Base-by-base conservation (phyloP, 495 filamentous ascomycete genomes). In the Podospora bellae-mahoneyi region DNA sequence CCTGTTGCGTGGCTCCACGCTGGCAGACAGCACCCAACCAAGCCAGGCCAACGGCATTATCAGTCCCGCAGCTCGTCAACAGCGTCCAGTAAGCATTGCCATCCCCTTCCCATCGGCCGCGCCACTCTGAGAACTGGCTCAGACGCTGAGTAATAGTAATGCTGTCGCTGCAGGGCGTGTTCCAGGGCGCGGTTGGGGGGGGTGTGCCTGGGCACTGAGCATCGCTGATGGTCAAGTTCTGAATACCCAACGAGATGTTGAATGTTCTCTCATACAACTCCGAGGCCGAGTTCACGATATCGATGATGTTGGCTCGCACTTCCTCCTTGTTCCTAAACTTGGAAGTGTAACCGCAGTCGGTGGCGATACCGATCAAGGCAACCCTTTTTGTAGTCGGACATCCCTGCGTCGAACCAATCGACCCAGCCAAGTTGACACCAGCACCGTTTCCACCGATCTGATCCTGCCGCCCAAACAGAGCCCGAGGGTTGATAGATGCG, bases 21-120 rank as follows among this genome's bases (percentile, higher is more conserved):
- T 90, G 84, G 78, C 95, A 98, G 26, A 94, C 84, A 73, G 94
- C 92, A 48, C 95, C 94, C 66, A 98, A 81, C 95, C 95, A 99
- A 23, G 95, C 91, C 30, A 98, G 79, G 2, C 95, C 95, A 39
- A 99, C 94, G 70, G 96, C 92, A n/a, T 88, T 81, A 19, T 87
- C 91, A 1, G 92, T 97, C 56, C 87, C 84, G 76, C 95, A 99
- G 16, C 86, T 93, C 32, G 89, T 96, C 78, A 99, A 79, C 23
- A 99, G 80, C 4, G 92, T 97, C 95, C 95, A 99, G 76, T 94
- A 96, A 3, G 93, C 92, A 76, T 97, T 95, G 56, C 75, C 82
- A 76, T 98, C 95, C 7, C 15, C 15, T 16, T 83, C 78, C 61
- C 72, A 81, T 66, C 84, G 76, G 2, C 93, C 91, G 64, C 95